Evolutionary conservation across 495 filamentous ascomycete species (phyloP).

Genomic region (Penicillium diatomitis): DNA sequence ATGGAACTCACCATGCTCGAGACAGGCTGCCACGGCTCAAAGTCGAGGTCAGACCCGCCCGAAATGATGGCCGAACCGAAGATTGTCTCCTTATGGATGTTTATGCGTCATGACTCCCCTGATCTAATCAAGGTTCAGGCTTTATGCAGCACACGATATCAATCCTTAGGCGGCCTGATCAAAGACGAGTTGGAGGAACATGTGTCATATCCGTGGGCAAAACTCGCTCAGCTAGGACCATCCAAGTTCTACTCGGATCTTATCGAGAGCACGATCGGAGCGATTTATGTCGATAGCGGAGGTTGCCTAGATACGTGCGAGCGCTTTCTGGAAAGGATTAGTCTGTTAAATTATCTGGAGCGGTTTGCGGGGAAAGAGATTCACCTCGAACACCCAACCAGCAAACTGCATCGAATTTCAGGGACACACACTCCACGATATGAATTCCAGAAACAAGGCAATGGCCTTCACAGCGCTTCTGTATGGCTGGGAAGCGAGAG

Average conservation of each 20-base stretch:
- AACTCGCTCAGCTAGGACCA: slow-evolving; percentile 34
- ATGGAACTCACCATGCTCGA: slow-evolving; percentile 25
- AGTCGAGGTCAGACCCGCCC: background rate
- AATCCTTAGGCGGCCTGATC: slow-evolving; percentile 35
- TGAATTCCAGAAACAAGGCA: background rate
- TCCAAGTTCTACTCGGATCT: slow-evolving; percentile 58
- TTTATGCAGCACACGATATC: background rate
- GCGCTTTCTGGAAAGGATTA: slow-evolving; percentile 41
- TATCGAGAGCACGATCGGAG: slow-evolving; percentile 64
- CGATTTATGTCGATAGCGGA: slow-evolving; percentile 62
- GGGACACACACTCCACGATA: background rate
- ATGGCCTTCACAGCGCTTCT: background rate
- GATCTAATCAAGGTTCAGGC: background rate
- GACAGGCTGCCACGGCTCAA: background rate
- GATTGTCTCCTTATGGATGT: background rate
- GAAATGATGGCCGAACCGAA: background rate
- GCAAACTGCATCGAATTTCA: background rate
- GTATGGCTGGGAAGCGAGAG: background rate
- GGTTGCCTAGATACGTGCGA: slow-evolving; percentile 46
- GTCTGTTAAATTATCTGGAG: background rate
- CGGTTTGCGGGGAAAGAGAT: background rate
- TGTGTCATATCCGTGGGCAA: slow-evolving; percentile 56
- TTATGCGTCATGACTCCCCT: background rate
- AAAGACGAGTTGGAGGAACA: slow-evolving; percentile 36
- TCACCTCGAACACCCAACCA: background rate